These are phyloP conservation scores for Shiraia bambusicola DNA, from an alignment of 2,329 filamentous ascomycete genomes.

Conservation along the genomic window DNA sequence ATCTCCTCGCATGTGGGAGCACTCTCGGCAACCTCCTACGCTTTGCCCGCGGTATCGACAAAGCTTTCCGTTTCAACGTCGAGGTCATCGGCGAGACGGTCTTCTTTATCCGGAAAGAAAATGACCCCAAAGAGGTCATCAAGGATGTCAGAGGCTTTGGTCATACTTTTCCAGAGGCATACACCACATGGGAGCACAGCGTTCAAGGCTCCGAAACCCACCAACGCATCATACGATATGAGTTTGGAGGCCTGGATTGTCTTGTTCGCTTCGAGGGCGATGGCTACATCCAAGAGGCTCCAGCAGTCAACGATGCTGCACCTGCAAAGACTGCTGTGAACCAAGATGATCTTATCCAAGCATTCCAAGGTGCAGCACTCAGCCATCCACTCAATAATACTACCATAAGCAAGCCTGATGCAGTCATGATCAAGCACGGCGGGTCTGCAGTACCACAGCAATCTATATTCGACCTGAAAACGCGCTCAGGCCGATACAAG, in stretches of 20 bases:
- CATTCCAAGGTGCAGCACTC: constrained; percentile 13
- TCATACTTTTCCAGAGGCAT: constrained; percentile 66
- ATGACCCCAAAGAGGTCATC: constrained; percentile 60
- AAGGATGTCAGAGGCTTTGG: constrained; percentile 61
- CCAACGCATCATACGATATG: constrained; percentile 62
- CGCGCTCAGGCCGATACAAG: constrained; percentile 43
- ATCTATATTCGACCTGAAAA: constrained; percentile 57
- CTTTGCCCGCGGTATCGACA: constrained; percentile 52
- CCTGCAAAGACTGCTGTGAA: not conserved
- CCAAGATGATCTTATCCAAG: constrained; percentile 13
- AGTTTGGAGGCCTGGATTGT: constrained; percentile 55
- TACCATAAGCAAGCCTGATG: not conserved
- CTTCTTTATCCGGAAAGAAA: constrained; percentile 65
- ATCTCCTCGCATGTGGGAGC: constrained; percentile 62
- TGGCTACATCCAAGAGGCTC: constrained; percentile 50
- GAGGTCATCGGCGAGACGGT: constrained; percentile 59
- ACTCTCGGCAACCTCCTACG: constrained; percentile 63
- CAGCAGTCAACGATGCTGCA: not conserved
- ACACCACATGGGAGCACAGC: constrained; percentile 63
- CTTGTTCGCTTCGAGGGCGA: constrained; percentile 61
- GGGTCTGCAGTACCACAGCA: constrained; percentile 43
- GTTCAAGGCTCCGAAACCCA: constrained; percentile 61
- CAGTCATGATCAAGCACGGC: constrained; percentile 19
- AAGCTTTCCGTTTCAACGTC: constrained; percentile 60
- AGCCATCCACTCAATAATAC: not conserved